These are phyloP conservation scores for Colletotrichum tabaci DNA, from an alignment of 2,329 filamentous ascomycete genomes.

Conservation along the genomic window DNA sequence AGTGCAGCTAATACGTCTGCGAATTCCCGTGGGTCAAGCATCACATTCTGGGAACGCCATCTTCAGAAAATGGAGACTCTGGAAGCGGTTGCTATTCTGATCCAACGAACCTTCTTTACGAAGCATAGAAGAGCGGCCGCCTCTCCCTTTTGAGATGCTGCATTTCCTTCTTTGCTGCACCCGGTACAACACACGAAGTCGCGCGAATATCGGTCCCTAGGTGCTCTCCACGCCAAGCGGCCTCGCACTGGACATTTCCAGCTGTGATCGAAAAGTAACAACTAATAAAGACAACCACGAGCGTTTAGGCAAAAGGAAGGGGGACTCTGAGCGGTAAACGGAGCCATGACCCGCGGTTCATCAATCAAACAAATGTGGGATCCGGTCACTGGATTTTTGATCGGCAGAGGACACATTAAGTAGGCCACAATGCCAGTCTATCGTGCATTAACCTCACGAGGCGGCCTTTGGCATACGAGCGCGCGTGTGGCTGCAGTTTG, in stretches of 20 bases:
- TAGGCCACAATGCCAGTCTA: background rate
- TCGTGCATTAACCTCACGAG: background rate
- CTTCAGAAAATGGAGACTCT: background rate
- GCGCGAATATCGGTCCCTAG: conserved; percentile 10
- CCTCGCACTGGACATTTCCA: background rate
- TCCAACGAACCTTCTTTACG: background rate
- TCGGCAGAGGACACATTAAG: conserved; percentile 8
- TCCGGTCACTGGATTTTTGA: conserved; percentile 27
- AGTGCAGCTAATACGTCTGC: background rate
- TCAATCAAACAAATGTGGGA: conserved; percentile 18
- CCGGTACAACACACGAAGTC: conserved; percentile 18
- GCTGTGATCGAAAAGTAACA: conserved; percentile 24
- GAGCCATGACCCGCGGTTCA: background rate
- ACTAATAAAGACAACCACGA: conserved; percentile 3
- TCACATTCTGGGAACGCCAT: background rate
- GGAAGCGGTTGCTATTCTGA: background rate
- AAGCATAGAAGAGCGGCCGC: conserved; percentile 11
- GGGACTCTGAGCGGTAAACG: background rate
- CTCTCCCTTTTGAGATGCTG: conserved; percentile 3
- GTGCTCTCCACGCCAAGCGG: background rate
- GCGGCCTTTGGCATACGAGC: conserved; percentile 1
- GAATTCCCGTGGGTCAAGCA: background rate
- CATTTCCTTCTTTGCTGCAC: conserved; percentile 25
- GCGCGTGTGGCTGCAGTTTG: conserved; percentile 24
- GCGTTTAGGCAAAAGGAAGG: background rate